Conservation (phyloP, 116 monocot genomes). For the Cymodocea nodosa region DNA sequence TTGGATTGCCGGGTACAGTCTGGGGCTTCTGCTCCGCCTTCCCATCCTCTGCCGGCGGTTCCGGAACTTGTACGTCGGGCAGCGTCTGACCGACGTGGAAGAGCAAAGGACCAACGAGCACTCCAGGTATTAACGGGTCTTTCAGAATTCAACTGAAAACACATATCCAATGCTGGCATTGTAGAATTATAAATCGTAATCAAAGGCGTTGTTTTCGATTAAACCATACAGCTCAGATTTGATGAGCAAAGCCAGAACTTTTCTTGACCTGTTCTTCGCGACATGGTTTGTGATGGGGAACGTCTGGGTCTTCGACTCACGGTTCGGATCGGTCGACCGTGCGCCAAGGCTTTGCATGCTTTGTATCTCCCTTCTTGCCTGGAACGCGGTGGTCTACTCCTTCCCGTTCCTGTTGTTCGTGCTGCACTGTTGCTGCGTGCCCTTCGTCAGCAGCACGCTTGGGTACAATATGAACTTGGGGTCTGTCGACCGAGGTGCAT, state of each 20-base stretch:
- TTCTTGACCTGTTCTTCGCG: conserved; percentile 73
- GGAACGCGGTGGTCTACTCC: conserved; percentile 71
- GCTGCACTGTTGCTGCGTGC: conserved; percentile 75
- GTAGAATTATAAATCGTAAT: too few relatives aligned
- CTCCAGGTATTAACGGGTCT: conserved; percentile 22
- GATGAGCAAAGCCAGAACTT: conserved; percentile 47
- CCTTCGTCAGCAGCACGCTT: conserved; percentile 28
- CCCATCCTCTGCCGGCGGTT: conserved; percentile 67
- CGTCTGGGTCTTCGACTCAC: conserved; percentile 80
- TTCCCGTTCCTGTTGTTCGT: conserved; percentile 83
- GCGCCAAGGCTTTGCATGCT: conserved; percentile 59
- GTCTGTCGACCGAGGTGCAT: conserved; percentile 41
- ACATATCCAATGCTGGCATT: too few relatives aligned
- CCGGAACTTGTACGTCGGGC: conserved; percentile 3
- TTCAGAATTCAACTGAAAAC: too few relatives aligned
- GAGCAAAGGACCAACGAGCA: conserved; percentile 27
- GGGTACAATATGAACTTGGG: conserved; percentile 81
- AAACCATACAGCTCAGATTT: conserved; percentile 31
- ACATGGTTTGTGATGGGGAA: conserved; percentile 98
- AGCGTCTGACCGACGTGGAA: conserved; percentile 17
- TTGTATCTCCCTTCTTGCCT: conserved; percentile 49
- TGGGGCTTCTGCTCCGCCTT: conserved; percentile 55
- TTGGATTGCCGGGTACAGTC: conserved; percentile 59
- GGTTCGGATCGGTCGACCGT: conserved; percentile 24
- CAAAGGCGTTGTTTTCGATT: too few relatives aligned